These are phyloP conservation scores for Dunaliella primolecta DNA, from an alignment of 139 green algal genomes.

Conservation along the genomic window DNA sequence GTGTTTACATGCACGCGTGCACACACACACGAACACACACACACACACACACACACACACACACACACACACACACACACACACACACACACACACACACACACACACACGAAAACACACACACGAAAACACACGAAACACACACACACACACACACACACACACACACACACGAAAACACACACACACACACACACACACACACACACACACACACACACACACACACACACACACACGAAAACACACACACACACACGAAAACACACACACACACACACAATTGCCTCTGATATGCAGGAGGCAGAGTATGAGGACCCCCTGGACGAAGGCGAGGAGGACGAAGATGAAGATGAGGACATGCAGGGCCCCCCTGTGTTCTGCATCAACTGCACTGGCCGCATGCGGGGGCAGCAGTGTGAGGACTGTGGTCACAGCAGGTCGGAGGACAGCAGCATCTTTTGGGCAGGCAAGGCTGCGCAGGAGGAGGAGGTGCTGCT, in stretches of 20 bases:
- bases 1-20: background rate
- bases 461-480: background rate
- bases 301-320: background rate
- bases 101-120: background rate
- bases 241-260: background rate
- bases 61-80: background rate
- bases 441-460: conserved; percentile 1
- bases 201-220: background rate
- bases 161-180: too few relatives aligned
- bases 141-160: background rate
- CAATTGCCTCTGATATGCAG: too few relatives aligned
- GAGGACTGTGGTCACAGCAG: conserved; percentile 30
- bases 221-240: background rate
- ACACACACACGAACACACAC: background rate
- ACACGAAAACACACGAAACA: background rate
- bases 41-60: background rate
- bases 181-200: background rate
- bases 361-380: background rate
- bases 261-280: background rate
- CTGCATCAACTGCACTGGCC: conserved; percentile 48
- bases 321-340: background rate
- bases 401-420: conserved; percentile 8
- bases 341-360: background rate
- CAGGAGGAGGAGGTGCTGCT: background rate
- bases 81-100: background rate